Evolutionary conservation across 495 filamentous ascomycete genomes (phyloP).

Genomic region (Hypoxylon perforatum): DNA sequence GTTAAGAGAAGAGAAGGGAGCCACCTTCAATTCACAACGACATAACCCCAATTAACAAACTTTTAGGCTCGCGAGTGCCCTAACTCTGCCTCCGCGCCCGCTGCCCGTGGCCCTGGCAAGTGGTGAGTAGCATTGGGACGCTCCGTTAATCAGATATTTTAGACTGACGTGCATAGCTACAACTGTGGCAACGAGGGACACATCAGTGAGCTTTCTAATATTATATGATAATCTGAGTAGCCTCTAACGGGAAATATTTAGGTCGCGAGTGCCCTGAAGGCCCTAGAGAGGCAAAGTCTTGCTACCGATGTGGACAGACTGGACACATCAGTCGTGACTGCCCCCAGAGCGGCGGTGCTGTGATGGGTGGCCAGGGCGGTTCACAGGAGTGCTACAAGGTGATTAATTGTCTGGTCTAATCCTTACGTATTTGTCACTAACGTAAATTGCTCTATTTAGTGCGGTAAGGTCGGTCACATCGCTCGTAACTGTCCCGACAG

Average conservation of each 20-base stretch:
- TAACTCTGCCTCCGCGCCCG: neutral
- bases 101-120: constrained; percentile 86
- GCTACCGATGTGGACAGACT: constrained; percentile 89
- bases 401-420: constrained; percentile 7
- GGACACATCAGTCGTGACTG: constrained; percentile 98
- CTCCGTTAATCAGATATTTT: neutral
- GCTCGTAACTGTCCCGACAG: constrained; percentile 91
- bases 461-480: constrained; percentile 96
- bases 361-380: constrained; percentile 52
- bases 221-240: neutral
- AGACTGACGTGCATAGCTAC: constrained; percentile 48
- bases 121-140: constrained; percentile 67
- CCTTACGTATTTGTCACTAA: neutral
- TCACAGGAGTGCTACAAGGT: constrained; percentile 90
- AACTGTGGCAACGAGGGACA: constrained; percentile 79
- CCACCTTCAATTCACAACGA: neutral
- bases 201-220: constrained; percentile 71
- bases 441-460: constrained; percentile 56
- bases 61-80: constrained; percentile 90
- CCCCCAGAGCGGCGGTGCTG: constrained; percentile 62
- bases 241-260: constrained; percentile 45
- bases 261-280: constrained; percentile 92
- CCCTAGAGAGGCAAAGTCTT: constrained; percentile 88
- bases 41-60: constrained; percentile 26
- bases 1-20: constrained; percentile 22